Conservation (phyloP, 441 rosid genomes). For the Corymbia calophylla region DNA sequence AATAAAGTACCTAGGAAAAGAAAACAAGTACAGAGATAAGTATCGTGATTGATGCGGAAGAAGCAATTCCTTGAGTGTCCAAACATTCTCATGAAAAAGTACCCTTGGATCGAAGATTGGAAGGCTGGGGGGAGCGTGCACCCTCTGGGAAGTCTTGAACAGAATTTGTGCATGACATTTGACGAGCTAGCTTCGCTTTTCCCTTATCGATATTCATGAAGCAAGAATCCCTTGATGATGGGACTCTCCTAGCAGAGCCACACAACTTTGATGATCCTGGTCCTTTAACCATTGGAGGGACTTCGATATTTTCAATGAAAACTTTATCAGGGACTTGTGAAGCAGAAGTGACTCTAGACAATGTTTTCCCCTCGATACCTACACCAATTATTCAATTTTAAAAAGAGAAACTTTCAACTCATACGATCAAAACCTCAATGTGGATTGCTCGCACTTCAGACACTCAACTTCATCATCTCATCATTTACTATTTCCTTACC, state of each 20-base stretch:
- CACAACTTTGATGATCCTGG: conserved; percentile 61
- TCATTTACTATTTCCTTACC: conserved; percentile 29
- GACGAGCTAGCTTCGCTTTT: conserved; percentile 42
- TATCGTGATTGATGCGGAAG: background rate
- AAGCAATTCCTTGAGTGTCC: background rate
- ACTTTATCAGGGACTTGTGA: conserved; percentile 46
- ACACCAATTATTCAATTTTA: conserved; percentile 26
- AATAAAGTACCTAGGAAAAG: conserved; percentile 49
- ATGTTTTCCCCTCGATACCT: conserved; percentile 47
- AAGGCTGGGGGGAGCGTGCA: conserved; percentile 32
- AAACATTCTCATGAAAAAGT: background rate
- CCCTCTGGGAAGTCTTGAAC: conserved; percentile 35
- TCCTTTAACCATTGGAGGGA: conserved; percentile 46
- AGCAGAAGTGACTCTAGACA: conserved; percentile 16
- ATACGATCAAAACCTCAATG: background rate
- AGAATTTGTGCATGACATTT: conserved; percentile 29
- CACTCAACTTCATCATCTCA: background rate
- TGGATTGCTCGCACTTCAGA: background rate
- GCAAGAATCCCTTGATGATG: conserved; percentile 60
- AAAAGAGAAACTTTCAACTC: conserved; percentile 8
- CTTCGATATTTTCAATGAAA: conserved; percentile 43
- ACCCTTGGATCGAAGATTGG: conserved; percentile 65
- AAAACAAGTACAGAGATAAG: background rate
- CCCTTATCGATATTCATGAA: conserved; percentile 65
- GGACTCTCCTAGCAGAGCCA: conserved; percentile 34